Evolutionary conservation across 1,284 basidiomycete genomes (phyloP), one percentile per base, ranked within the genome.

Genomic region (Hemileia vastatrix): DNA sequence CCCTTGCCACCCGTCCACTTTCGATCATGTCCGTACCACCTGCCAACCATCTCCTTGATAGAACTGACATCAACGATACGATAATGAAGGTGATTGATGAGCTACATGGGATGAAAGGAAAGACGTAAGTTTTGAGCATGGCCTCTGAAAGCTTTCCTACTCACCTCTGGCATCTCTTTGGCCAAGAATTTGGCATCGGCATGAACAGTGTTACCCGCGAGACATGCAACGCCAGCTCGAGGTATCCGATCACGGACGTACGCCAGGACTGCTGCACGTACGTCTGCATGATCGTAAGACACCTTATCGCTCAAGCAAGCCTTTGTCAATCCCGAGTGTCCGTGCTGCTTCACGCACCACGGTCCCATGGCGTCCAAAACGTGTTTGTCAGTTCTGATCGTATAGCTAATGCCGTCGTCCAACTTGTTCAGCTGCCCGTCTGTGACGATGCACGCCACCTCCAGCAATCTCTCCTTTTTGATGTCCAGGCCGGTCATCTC

Each of bases 191-290:
- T 75, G 63, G 83, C 80, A 74, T 92, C 89, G 1, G 82, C 83
- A 69, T 92, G 87, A 1, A 91, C 86, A 4, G 86, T 86, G 73
- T 81, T 90, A 1, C 88, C 88, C 0, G 88, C 87, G 11, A 92
- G 80, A 8, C 88, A 81, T 2, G 82, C 89, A 1, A 77, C 77
- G 44, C 80, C 73, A 49, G 68, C 69, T 13, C 74, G 71, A 1
- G 80, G 79, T 11, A 81, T 71, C 68, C 79, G 77, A 47, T 76
- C 76, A 54, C 76, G 69, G 48, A 81, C 74, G 68, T 81, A 81
- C 33, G 73, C 74, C 2, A 78, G 67, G 0, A 81, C 72, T 6
- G 72, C 71, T 8, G 70, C 56, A 2, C 76, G 67, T 2, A 80
- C 79, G 2, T 76, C 64, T 1, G 74, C 74, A 63, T 78, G 78